Percentiles rank a stretch among this genome's conserved stretches.
Evolutionary conservation across 73 alveolate species (phyloP).

Genomic region (Blepharisma japonicum): DNA sequence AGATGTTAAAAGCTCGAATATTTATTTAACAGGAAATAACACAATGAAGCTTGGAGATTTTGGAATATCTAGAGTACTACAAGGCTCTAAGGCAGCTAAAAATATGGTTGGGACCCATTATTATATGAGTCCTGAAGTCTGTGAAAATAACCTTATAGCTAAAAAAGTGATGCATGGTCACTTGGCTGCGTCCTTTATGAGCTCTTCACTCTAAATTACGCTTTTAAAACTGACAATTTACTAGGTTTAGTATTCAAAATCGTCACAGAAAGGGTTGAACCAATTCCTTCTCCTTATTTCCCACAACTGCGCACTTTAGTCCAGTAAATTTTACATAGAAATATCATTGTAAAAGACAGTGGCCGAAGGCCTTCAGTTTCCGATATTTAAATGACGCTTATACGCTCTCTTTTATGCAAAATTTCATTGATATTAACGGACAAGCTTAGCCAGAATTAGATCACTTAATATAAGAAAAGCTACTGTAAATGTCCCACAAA

Average conservation of each 20-base stretch:
- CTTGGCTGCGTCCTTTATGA: conserved; percentile 97
- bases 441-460: conserved; percentile 17
- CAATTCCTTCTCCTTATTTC: conserved; percentile 80
- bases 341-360: conserved; percentile 57
- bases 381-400: conserved; percentile 52
- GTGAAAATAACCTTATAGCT: conserved; percentile 92
- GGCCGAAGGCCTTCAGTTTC: conserved; percentile 64
- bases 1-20: conserved; percentile 64
- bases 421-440: conserved; percentile 46
- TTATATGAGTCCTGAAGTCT: conserved; percentile 74
- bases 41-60: conserved; percentile 63
- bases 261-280: conserved; percentile 77
- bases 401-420: conserved; percentile 53
- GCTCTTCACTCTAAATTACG: conserved; percentile 89
- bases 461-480: too few species aligned
- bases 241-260: conserved; percentile 82
- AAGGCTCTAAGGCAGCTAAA: conserved; percentile 36
- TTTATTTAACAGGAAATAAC: conserved; percentile 54
- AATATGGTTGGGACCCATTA: conserved; percentile 52
- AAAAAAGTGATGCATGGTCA: conserved; percentile 96
- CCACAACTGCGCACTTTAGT: conserved; percentile 57
- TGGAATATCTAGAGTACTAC: conserved; percentile 53
- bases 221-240: conserved; percentile 91
- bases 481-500: too few species aligned
- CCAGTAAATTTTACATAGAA: conserved; percentile 25